A percentile compares a stretch with the other conserved stretches of the same genome.
Evolutionary conservation across 2,329 filamentous ascomycete genomes (phyloP).

Genomic region (Diaporthe batatas): DNA sequence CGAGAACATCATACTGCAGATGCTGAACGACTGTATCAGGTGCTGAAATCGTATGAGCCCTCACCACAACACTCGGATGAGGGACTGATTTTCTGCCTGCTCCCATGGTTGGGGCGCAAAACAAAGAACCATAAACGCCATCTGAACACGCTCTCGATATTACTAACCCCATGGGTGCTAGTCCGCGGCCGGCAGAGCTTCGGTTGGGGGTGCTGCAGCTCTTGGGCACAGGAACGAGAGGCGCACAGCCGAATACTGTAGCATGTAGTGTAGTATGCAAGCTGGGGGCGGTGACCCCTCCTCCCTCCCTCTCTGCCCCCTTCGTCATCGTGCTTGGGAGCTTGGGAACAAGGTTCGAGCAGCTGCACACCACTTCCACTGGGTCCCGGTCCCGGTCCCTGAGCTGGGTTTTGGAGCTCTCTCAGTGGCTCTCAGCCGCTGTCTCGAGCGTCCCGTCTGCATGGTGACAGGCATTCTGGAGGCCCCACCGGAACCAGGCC

Average conservation of each 20-base stretch:
- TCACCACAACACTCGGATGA: slow-evolving; percentile 11
- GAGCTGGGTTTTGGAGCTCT: slow-evolving; percentile 27
- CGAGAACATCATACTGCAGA: slow-evolving; percentile 26
- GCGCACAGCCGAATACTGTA: slow-evolving; percentile 20
- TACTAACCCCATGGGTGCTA: slow-evolving; percentile 27
- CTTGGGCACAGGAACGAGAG: background rate
- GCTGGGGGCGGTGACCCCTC: slow-evolving; percentile 24
- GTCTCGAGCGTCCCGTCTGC: slow-evolving; percentile 17
- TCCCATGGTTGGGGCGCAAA: slow-evolving; percentile 15
- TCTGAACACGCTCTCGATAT: background rate
- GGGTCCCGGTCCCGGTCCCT: slow-evolving; percentile 25
- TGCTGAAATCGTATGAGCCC: slow-evolving; percentile 20
- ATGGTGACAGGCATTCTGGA: slow-evolving; percentile 26
- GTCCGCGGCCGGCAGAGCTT: slow-evolving; percentile 10
- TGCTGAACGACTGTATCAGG: slow-evolving; percentile 1
- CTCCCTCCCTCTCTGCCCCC: background rate
- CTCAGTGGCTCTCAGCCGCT: slow-evolving; percentile 22
- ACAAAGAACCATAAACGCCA: background rate
- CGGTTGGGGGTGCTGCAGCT: slow-evolving; percentile 12
- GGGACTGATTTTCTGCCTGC: slow-evolving; percentile 4
- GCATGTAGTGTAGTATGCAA: no score
- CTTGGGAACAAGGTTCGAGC: slow-evolving; percentile 29
- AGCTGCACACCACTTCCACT: background rate
- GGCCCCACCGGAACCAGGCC: slow-evolving; percentile 32
- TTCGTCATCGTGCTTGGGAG: slow-evolving; percentile 37